Conservation (phyloP, 306 rosid species). For the Boehmeria nivea region DNA sequence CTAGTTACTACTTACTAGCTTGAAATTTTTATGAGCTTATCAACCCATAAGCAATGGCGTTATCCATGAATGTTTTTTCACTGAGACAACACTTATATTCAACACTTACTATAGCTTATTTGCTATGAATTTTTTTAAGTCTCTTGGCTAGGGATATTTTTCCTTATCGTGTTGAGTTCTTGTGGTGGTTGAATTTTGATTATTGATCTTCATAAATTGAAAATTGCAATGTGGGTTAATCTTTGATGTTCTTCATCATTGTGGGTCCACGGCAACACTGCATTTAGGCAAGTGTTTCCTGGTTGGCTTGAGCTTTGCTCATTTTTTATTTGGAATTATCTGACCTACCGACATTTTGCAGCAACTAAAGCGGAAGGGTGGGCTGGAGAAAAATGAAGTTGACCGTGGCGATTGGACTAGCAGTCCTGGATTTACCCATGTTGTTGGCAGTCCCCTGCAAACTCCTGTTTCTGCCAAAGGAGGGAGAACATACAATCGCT, state of each 20-base stretch:
- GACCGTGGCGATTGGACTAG: conserved; percentile 44
- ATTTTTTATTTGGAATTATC: conserved; percentile 1
- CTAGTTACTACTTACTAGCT: too few relatives aligned
- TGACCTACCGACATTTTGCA: conserved; percentile 34
- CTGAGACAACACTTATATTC: too few relatives aligned
- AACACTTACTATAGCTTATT: too few relatives aligned
- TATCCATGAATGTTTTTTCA: too few relatives aligned
- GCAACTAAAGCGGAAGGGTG: conserved; percentile 62
- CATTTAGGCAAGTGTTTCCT: neutral
- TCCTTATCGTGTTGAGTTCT: neutral
- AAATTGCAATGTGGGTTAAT: neutral
- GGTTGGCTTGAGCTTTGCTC: neutral
- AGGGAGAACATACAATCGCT: conserved; percentile 52
- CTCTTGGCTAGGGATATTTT: neutral
- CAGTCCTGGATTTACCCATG: conserved; percentile 46
- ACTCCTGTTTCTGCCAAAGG: conserved; percentile 86
- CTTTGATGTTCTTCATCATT: too few relatives aligned
- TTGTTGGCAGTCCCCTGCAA: conserved; percentile 46
- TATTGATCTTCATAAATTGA: neutral
- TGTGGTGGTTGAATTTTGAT: conserved; percentile 4
- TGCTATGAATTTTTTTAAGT: too few relatives aligned
- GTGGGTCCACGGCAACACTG: neutral
- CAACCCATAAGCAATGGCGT: too few relatives aligned
- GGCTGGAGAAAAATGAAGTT: conserved; percentile 36
- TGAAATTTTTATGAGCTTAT: too few relatives aligned